Conservation (phyloP, 768 basidiomycete genomes). For the Clavaria fumosa region DNA sequence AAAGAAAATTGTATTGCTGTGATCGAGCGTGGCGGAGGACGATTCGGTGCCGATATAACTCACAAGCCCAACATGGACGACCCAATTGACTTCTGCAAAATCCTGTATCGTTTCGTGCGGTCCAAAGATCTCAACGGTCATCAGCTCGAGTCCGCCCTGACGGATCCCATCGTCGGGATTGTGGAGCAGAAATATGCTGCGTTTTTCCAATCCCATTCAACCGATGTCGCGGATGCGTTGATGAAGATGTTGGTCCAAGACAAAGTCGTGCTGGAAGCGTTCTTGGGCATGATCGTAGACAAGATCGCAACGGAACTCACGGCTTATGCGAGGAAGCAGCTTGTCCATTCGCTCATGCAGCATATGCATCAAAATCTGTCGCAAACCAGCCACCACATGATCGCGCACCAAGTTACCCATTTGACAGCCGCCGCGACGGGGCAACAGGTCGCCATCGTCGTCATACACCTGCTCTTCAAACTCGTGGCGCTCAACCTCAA, state of each 20-base stretch:
- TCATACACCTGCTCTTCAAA: not conserved
- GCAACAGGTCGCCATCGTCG: no score
- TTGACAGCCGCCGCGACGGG: not conserved
- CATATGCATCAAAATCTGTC: not conserved
- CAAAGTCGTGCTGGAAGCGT: not conserved
- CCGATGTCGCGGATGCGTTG: not conserved
- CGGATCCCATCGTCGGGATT: not conserved
- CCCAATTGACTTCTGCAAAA: not conserved
- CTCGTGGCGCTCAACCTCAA: not conserved
- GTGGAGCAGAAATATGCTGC: not conserved
- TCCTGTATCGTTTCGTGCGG: not conserved
- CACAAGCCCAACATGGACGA: no score
- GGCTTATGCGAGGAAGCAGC: not conserved
- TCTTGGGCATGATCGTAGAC: not conserved
- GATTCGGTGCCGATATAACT: no score
- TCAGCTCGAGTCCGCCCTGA: conserved; percentile 1
- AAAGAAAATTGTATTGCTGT: no score
- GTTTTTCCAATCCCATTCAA: not conserved
- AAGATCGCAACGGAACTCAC: not conserved
- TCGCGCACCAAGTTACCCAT: not conserved
- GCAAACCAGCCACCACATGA: not conserved
- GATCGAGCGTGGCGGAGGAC: no score
- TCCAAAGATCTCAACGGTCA: not conserved
- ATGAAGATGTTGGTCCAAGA: not conserved
- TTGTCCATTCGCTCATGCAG: not conserved